Evolutionary conservation across 169 alveolate species (phyloP).

Genomic region (Cryptosporidium ryanae): DNA sequence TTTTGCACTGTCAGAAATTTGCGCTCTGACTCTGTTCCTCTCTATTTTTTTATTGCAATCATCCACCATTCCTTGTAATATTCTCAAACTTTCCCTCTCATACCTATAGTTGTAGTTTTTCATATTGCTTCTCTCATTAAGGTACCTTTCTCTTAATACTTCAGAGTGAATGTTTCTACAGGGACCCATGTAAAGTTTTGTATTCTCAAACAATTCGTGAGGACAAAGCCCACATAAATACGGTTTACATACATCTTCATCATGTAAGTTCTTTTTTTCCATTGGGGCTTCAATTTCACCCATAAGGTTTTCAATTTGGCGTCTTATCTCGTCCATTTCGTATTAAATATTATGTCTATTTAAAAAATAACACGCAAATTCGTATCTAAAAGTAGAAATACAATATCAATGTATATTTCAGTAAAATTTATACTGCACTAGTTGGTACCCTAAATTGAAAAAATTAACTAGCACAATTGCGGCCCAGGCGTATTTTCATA

Average conservation of each 20-base stretch:
- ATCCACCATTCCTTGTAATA: slow-evolving; percentile 82
- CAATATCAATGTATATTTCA: not conserved
- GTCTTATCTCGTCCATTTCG: slow-evolving; percentile 83
- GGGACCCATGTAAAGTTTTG: slow-evolving; percentile 87
- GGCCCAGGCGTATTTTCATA: too few species aligned
- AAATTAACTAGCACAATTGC: not conserved
- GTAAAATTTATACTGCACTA: not conserved
- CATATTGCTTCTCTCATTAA: slow-evolving; percentile 76
- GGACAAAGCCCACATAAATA: slow-evolving; percentile 87
- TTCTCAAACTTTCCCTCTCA: slow-evolving; percentile 81
- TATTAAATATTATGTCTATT: not conserved
- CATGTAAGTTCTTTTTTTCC: slow-evolving; percentile 80
- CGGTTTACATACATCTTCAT: slow-evolving; percentile 84
- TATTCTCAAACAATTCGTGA: slow-evolving; percentile 86
- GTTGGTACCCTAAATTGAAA: not conserved
- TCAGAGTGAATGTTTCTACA: slow-evolving; percentile 83
- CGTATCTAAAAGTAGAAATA: not conserved
- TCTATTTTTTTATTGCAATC: slow-evolving; percentile 83
- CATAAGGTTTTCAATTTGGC: slow-evolving; percentile 84
- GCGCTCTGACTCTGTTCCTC: slow-evolving; percentile 64
- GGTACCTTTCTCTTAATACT: slow-evolving; percentile 79
- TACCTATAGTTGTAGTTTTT: slow-evolving; percentile 76
- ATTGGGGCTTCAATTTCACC: slow-evolving; percentile 84
- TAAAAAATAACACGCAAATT: not conserved
- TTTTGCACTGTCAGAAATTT: slow-evolving; percentile 59